Base-by-base conservation (phyloP, 129 eudicot species). In the Solidago caesia region DNA sequence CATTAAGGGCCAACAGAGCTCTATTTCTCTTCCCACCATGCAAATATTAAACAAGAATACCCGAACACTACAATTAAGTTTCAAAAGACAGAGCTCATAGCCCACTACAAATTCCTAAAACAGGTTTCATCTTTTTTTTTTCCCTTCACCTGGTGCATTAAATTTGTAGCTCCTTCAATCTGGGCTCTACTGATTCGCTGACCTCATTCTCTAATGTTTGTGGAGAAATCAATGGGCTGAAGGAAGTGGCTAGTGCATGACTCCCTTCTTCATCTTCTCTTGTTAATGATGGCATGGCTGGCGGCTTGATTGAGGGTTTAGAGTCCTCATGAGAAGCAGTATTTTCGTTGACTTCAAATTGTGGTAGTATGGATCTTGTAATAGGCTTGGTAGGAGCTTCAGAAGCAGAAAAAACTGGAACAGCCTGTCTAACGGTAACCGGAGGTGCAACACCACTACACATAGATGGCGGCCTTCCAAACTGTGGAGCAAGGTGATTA, bases 371-470 rank as follows among this genome's bases (percentile, higher is more conserved):
- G 43, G 68, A 25, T 47, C 47, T 33, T 44, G 69, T 21, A 45
- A 13, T 55, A 46, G 78, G 62, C 70, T 47, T 62, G 41, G 60
- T 63, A 14, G 82, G 82, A 45, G 73, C 46, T 51, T 53, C 66
- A 7, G 73, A 67, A 79, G 78, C 74, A 45, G 73, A 66, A 33
- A 57, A 79, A 41, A 61, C 67, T 1, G 82, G 78, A 27, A 79
- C 62, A 0, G 78, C 52, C 29, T 79, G 82, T 55, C 83, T 67
- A 48, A 79, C 26, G 60, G 82, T 80, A 26, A 84, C 87, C 6
- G 87, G 85, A 68, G 87, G 84, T 60, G 85, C 84, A 10, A 52
- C 65, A 83, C 76, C 76, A 41, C 60, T 51, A 16, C 76, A 49
- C 62, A 72, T 11, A 44, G 82, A 60, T n/a, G 72, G 72, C 44